phyloP scores from a whole-genome alignment of 768 basidiomycete genomes.

The Gelatoporia subvermispora region DNA sequence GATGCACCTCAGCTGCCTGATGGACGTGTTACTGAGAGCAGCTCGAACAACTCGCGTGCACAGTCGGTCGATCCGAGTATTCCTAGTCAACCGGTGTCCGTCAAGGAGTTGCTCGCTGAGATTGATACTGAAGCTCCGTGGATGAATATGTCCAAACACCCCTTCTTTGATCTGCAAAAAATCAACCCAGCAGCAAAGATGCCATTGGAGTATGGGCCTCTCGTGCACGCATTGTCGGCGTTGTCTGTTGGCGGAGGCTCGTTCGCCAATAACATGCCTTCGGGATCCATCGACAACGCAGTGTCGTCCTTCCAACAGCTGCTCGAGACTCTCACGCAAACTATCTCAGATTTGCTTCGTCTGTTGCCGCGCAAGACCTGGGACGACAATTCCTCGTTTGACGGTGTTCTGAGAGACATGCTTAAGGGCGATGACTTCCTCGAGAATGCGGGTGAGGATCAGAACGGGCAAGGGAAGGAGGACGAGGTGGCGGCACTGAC shows the following conservation, averaged over 20 bases:
- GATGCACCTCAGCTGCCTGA: constrained; percentile 40
- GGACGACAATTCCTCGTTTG: constrained; percentile 88
- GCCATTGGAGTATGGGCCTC: constrained; percentile 78
- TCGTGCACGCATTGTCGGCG: constrained; percentile 83
- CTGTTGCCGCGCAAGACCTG: constrained; percentile 84
- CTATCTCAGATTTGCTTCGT: constrained; percentile 80
- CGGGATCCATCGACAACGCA: constrained; percentile 86
- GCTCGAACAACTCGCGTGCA: constrained; percentile 53
- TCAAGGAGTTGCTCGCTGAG: constrained; percentile 65
- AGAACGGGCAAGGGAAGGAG: constrained; percentile 58
- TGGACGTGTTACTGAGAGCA: constrained; percentile 35
- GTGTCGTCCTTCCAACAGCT: constrained; percentile 88
- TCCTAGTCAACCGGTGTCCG: constrained; percentile 42
- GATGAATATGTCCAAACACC: constrained; percentile 63
- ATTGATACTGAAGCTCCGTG: constrained; percentile 55
- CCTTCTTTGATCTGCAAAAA: constrained; percentile 70
- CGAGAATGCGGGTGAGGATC: constrained; percentile 69
- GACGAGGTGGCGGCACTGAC: constrained; percentile 85
- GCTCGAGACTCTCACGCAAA: constrained; percentile 83
- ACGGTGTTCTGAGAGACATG: constrained; percentile 83
- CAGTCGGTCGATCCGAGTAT: constrained; percentile 51
- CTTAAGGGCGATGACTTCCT: constrained; percentile 84
- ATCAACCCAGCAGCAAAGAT: constrained; percentile 74
- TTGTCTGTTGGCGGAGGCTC: constrained; percentile 82
- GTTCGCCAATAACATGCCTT: constrained; percentile 78